Evolutionary conservation across 371 early-diverging fungal genomes (phyloP), one percentile per base, ranked within the genome.

Genomic region (Actinomortierella wolfii): DNA sequence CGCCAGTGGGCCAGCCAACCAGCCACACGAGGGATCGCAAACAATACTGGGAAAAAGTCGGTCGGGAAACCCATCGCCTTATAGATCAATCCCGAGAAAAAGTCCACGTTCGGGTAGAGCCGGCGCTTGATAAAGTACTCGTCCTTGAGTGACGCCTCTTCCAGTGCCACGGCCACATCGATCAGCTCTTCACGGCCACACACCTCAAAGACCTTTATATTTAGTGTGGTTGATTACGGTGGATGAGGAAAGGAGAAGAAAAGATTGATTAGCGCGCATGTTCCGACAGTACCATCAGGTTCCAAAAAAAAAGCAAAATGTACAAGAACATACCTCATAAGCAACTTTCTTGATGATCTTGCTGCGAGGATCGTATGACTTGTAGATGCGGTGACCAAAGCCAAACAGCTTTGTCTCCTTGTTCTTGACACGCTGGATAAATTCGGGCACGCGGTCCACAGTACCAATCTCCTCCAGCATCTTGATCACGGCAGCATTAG

Each of bases 21-120:
- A 60, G 81, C 76, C 2, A 81, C 67, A 21, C 82, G 64, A 26
- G 79, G 78, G 51, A 79, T 76, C 3, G 76, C 78, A 63, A 86
- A 86, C 43, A 86, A 75, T 2, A 86, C 89, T 21, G 89, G 89
- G 79, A 83, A 89, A 60, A 86, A 84, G 58, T 89, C 89, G 42
- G 83, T 81, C 8, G 89, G 88, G 73, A 87, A 86, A 1, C 85
- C 82, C 75, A 86, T 71, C 5, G 85, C 80, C 42, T 76, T 71
- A 66, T 81, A 81, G 76, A 78, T 65, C 57, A 81, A 47, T 20
- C 80, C 87, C 14, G 71, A 67, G 68, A 79, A 86, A 64, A 77
- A 87, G 51, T 87, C 88, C 48, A 86, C 81, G 59, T 87, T 87
- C 20, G 88, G 80, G 68, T 79, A 83, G 23, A 87, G 75, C 44